Base-by-base conservation (phyloP, 2,329 filamentous ascomycete genomes). In the Lasiodiplodia gonubiensis region DNA sequence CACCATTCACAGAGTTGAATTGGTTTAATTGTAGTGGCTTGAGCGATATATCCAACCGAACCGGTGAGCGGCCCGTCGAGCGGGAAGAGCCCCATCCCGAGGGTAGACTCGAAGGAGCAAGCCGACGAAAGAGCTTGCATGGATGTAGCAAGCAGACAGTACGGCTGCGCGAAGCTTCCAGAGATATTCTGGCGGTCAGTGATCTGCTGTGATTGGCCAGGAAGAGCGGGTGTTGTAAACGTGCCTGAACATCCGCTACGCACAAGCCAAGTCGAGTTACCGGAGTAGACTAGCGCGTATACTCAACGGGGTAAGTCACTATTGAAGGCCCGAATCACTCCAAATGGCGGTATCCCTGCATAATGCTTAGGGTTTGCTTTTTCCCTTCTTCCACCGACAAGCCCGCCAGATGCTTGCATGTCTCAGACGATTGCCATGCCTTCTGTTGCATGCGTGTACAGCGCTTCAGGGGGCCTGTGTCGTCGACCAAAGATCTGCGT, bases 311-410 rank as follows among this genome's bases (percentile, higher is more conserved):
- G 42, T 18, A 52, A 30, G 42, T 48, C 33, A 23, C 49, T 27
- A 14, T 39, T 11, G 23, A 64, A 64, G 61, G 61, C 33, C 61
- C 61, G 61, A 64, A 46, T 53, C 1, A n/a, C n/a, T 14, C 35
- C 27, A 63, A 63, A 63, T 51, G 59, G 59, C 61, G 61, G 61
- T 64, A 64, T 64, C 61, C 61, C 61, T 63, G 59, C 61, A 64
- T 54, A 49, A 64, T 51, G n/a, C 25, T 12, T 63, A 63, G 59
- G 59, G 59, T 48, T 35, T 37, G 25, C 16, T 37, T 51, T 51
- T 63, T 51, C 35, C 11, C 3, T 42, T 30, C 49, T 53, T 60
- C 23, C 39, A 18, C 46, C 23, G 14, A 60, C n/a, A 18, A 18
- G n/a, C 35, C 14, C 14, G 23, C 37, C 23, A 14, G n/a, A 27